A percentile compares a stretch with the other conserved stretches of the same genome.
These are phyloP conservation scores for Suillus brevipes DNA, from an alignment of 768 basidiomycete species.

Conservation along the genomic window DNA sequence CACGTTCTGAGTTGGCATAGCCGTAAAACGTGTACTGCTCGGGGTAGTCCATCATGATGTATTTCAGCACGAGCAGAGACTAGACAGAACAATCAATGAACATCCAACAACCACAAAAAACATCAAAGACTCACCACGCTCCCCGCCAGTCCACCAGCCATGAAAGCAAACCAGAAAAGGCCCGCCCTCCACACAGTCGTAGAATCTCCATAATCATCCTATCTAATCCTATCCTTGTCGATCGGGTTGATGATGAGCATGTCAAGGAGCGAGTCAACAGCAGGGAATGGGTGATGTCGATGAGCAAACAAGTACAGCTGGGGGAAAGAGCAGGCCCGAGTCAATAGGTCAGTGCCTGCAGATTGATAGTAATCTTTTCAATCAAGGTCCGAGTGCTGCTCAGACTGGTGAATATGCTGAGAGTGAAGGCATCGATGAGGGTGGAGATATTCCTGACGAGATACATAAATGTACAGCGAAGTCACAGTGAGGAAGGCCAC, in stretches of 20 bases:
- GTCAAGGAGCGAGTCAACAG: slow-evolving; percentile 62
- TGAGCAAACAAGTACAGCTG: no score
- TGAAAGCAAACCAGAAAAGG: slow-evolving; percentile 88
- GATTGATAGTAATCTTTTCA: no score
- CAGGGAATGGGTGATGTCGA: no score
- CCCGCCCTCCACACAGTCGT: slow-evolving; percentile 90
- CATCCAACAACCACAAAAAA: background rate
- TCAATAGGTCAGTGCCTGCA: no score
- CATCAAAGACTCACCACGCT: slow-evolving; percentile 70
- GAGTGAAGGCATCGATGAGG: no score
- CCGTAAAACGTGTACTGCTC: slow-evolving; percentile 89
- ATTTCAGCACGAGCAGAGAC: slow-evolving; percentile 91
- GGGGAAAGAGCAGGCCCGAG: no score
- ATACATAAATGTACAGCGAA: no score
- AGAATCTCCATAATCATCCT: slow-evolving; percentile 81
- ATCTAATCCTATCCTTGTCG: slow-evolving; percentile 86
- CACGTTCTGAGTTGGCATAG: slow-evolving; percentile 88
- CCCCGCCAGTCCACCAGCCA: slow-evolving; percentile 98
- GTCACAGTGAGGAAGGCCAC: no score
- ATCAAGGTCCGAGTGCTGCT: no score
- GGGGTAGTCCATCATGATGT: slow-evolving; percentile 69
- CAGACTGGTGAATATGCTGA: no score
- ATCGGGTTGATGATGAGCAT: slow-evolving; percentile 92
- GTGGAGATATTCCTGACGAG: no score
- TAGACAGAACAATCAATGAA: slow-evolving; percentile 30